Conservation (phyloP, 2,329 filamentous ascomycete species). For the Colletotrichum tofieldiae region DNA sequence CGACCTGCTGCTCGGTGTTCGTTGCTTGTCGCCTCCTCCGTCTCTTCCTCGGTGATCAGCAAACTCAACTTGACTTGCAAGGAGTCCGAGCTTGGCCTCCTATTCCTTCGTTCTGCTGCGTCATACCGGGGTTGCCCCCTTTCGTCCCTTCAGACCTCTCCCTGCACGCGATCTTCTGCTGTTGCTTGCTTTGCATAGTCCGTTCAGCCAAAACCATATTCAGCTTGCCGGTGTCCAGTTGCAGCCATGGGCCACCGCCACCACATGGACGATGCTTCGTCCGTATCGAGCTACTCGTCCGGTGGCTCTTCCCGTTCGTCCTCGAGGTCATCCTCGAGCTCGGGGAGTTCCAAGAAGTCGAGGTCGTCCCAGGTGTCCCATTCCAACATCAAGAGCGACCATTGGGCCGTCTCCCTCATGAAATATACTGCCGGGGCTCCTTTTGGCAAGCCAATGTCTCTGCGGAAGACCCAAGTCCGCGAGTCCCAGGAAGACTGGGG, state of each 20-base stretch:
- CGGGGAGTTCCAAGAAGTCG: slow-evolving; percentile 42
- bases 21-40: slow-evolving; percentile 13
- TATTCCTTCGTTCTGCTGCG: slow-evolving; percentile 13
- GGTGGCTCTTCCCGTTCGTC: slow-evolving; percentile 34
- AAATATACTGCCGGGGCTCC: slow-evolving; percentile 42
- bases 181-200: slow-evolving; percentile 7
- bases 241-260: slow-evolving; percentile 33
- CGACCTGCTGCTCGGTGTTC: not conserved
- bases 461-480: slow-evolving; percentile 37
- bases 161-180: slow-evolving; percentile 5
- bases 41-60: slow-evolving; percentile 36
- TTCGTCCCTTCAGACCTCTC: slow-evolving; percentile 3
- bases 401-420: slow-evolving; percentile 40
- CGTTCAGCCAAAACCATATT: not conserved
- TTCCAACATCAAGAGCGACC: slow-evolving; percentile 37
- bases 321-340: slow-evolving; percentile 38
- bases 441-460: slow-evolving; percentile 30
- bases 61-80: slow-evolving; percentile 23
- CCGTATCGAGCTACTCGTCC: slow-evolving; percentile 37
- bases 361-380: slow-evolving; percentile 39
- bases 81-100: slow-evolving; percentile 6
- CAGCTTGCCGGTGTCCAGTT: not conserved
- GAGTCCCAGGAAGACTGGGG: slow-evolving; percentile 33
- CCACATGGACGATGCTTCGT: slow-evolving; percentile 29
- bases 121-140: not conserved